Base-by-base conservation (phyloP, 2,329 filamentous ascomycete genomes). In the Triangularia verruculosa region DNA sequence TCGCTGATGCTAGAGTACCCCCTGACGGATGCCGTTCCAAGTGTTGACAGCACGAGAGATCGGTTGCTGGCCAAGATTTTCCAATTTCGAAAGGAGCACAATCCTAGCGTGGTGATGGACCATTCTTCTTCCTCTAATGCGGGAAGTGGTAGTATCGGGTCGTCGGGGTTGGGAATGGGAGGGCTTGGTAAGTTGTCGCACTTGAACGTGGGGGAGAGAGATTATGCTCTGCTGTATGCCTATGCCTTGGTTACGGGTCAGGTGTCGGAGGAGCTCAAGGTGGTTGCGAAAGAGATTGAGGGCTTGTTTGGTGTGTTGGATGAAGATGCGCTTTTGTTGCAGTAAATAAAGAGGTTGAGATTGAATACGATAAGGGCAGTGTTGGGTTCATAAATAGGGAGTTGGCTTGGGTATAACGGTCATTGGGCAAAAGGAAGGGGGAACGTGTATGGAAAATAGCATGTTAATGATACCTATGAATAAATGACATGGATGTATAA, bases 1-100 rank as follows among this genome's bases (percentile, higher is more conserved):
- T 96, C 91, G 13, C 87, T 98, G 78, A 97, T 96, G 82, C 83
- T 98, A 8, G 93, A 97, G 77, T 98, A 97, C 71, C 93, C 95
- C 0, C 82, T 99, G 64, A 94, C 90, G 34, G 93, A 97, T 72
- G 91, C 91, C 12, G 82, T 98, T 51, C 95, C 95, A 0, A 93
- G 89, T 66, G 90, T 96, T 30, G 87, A 90, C 57, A 86, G 90
- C 73, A 87, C 89, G 47, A 86, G 95, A 67, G 93, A 99, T 73
- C 83, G 91, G 64, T 79, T 98, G 54, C 81, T 99, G 22, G 90
- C 92, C 20, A 94, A 92, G 77, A 90, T 97, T 43, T 95, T 96
- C 71, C 87, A 90, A 71, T 98, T 95, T 76, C 83, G 94, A 62
- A 89, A 91, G 73, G 86, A 89, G 61, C 86, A 88, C 61, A 80